Conservation (phyloP, 768 basidiomycete genomes). For the Xerocomus spinulosus region DNA sequence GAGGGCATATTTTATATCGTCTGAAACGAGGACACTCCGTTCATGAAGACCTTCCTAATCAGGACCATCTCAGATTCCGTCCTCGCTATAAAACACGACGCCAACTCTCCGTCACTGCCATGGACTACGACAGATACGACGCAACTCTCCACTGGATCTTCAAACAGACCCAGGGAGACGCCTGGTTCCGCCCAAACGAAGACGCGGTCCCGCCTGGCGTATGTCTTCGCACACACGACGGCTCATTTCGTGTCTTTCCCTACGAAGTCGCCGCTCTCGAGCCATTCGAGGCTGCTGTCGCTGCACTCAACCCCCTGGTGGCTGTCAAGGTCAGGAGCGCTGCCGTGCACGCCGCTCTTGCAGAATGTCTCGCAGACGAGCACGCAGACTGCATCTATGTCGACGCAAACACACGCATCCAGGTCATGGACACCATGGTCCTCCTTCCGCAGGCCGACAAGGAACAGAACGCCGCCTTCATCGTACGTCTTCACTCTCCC, state of each 20-base stretch:
- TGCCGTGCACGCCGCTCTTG: constrained; percentile 48
- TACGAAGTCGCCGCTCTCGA: constrained; percentile 49
- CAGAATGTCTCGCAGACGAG: constrained; percentile 32
- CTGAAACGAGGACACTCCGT: constrained; percentile 6
- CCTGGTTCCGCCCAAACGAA: constrained; percentile 51
- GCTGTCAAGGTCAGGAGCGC: constrained; percentile 51
- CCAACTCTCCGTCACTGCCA: constrained; percentile 11
- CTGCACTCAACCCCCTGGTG: constrained; percentile 50
- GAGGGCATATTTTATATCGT: constrained; percentile 6
- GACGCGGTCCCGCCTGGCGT: constrained; percentile 44
- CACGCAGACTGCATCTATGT: constrained; percentile 38
- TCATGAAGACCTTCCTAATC: constrained; percentile 3
- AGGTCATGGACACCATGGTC: constrained; percentile 75
- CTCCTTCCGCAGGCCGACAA: constrained; percentile 55
- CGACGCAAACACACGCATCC: constrained; percentile 65
- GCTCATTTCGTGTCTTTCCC: constrained; percentile 52
- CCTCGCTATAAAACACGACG: constrained; percentile 5
- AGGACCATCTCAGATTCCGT: constrained; percentile 14
- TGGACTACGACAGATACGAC: constrained; percentile 35
- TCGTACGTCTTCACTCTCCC: constrained; percentile 44
- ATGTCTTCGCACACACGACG: constrained; percentile 44
- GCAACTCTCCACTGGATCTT: constrained; percentile 27
- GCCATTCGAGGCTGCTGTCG: constrained; percentile 52
- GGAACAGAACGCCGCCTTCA: constrained; percentile 54
- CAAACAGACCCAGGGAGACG: constrained; percentile 40